phyloP scores from a whole-genome alignment of 345 rosid genomes.

The Eucalyptus sideroxylon region DNA sequence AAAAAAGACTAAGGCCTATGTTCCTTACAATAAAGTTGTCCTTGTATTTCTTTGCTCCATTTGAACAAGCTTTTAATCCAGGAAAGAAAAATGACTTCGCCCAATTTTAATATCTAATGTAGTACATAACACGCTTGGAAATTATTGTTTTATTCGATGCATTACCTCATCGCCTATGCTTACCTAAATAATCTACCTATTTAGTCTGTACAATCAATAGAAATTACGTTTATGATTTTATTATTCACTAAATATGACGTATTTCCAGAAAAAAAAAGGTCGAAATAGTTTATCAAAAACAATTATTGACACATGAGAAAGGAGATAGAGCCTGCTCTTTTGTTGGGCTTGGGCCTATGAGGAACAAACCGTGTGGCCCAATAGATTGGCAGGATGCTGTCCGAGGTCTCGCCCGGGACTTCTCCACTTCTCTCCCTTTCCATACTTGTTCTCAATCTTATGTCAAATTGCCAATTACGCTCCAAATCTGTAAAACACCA shows the following conservation, averaged over 20 bases:
- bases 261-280: background rate
- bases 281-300: background rate
- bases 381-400: background rate
- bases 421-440: too few relatives aligned
- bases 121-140: background rate
- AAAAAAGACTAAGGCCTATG: background rate
- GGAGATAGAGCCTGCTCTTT: background rate
- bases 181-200: background rate
- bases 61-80: background rate
- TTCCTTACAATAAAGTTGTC: background rate
- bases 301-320: background rate
- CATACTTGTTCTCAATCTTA: background rate
- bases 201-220: background rate
- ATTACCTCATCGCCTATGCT: background rate
- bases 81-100: background rate
- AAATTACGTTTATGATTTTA: background rate
- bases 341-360: background rate
- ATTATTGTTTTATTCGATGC: background rate
- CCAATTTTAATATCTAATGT: background rate
- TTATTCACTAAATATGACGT: background rate
- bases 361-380: background rate
- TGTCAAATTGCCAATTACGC: background rate
- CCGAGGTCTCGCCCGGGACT: too few relatives aligned
- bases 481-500: too few relatives aligned
- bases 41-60: background rate